Evolutionary conservation across 2,329 filamentous ascomycete genomes (phyloP), one percentile per base, ranked within the genome.

Genomic region (Fusarium sp.): DNA sequence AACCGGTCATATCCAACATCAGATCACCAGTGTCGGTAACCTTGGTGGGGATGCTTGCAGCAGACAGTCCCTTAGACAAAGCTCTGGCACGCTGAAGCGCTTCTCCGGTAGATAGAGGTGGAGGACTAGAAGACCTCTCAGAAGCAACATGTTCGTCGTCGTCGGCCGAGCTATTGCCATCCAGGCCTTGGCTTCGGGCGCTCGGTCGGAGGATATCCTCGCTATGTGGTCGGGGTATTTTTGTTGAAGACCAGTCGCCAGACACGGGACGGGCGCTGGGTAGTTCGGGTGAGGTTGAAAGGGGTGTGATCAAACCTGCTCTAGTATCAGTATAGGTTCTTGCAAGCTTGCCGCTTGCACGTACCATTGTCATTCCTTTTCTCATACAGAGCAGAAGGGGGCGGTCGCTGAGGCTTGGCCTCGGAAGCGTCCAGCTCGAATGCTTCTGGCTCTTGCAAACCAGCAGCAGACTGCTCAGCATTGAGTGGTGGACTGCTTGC

Each of bases 1-100:
- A 98, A 1, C 94, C 94, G 0, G 94, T 95, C 95, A 99, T 98
- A 79, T 99, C 96, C 55, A 99, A 84, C 94, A 98, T 98, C 59
- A 99, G 84, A 80, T 99, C 96, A 18, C 96, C 96, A 1, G 89
- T 92, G 61, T 97, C 94, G 2, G 92, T 98, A n/a, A 99, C 91
- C 71, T 93, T 91, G 61, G 92, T 96, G 8, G 94, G 94, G 63
- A 99, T 98, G 77, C 98, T 98, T 50, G 92, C 96, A 5, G 90
- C 91, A 47, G 93, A 93, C 5, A 99, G 87, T 79, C 95, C 95
- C 78, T 93, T 92, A 12, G 95, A 97, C 14, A 99, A 85, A 29
- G 91, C 90, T 77, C 92, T 89, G 10, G 96, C 96, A 71, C 96
- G 90, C 66, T 93, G 90, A 62, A 97, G 87, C 10, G 95, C 95